Evolutionary conservation across 2,329 filamentous ascomycete species (phyloP), one percentile per base, ranked within the genome.

Genomic region (Trichoderma koningiopsis): DNA sequence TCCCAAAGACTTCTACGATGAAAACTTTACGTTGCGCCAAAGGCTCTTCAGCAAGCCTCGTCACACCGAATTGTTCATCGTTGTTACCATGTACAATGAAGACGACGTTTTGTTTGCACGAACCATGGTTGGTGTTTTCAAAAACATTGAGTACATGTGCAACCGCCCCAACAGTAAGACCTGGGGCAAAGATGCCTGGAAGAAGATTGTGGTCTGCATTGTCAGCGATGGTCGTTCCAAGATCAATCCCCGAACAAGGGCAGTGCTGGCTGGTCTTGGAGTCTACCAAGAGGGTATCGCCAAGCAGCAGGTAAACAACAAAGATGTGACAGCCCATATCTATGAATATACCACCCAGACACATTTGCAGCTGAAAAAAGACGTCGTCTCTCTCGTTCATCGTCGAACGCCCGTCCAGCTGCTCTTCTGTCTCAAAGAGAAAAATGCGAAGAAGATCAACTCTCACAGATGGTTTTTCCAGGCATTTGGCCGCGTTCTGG

Each of bases 371-470:
- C 89, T 98, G 78, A 97, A 97, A 83, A 96, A 95, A 74, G 91
- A 92, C 70, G 88, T 97, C 53, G 95, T 98, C 10, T 87, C 90
- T 59, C 85, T 98, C 61, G 92, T 96, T 72, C 91, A 91, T 58
- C 93, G 94, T 76, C 91, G 92, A 71, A 94, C 96, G 71, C 95
- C 96, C 0, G 92, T 99, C 2, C 96, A 99, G 82, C 91, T 99
- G 84, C 88, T 99, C 5, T 99, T 99, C 84, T 99, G 96, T 79
- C 81, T 99, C 71, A 99, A 99, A 84, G 96, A 99, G 79, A 98
- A 97, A 88, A 99, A 99, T 79, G 94, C 97, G 83, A 99, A 99
- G 85, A 99, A 99, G 86, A 99, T 99, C 87, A 99, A 99, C 79
- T 98, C 96, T 0, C 96, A 99, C 80, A 87, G 96, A 79, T 99